These are phyloP conservation scores for Tuber umbilicatum DNA, from an alignment of 495 filamentous ascomycete genomes.

Conservation along the genomic window DNA sequence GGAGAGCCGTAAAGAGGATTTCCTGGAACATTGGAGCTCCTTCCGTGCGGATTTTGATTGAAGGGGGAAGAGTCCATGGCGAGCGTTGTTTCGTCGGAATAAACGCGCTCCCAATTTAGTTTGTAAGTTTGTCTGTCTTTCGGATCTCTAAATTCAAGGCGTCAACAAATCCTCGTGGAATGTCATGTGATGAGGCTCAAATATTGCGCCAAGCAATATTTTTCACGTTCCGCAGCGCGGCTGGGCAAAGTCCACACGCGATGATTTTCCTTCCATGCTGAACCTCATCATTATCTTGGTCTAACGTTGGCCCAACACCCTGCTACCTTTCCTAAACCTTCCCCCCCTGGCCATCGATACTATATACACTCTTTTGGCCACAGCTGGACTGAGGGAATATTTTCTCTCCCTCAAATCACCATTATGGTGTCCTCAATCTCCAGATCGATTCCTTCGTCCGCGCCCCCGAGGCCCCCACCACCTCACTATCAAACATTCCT, in stretches of 20 bases:
- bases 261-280: not conserved
- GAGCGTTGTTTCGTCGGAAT: not conserved
- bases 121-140: slow-evolving; percentile 16
- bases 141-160: slow-evolving; percentile 8
- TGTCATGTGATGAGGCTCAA: slow-evolving; percentile 31
- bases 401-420: slow-evolving; percentile 17
- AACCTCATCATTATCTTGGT: not conserved
- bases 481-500: slow-evolving; percentile 77
- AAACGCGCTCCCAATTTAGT: slow-evolving; percentile 24
- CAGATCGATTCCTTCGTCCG: slow-evolving; percentile 38
- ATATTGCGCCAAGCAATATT: not conserved
- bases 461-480: slow-evolving; percentile 29
- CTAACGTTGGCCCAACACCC: not conserved
- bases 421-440: slow-evolving; percentile 41
- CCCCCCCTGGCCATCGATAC: not conserved
- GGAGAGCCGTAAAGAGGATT: slow-evolving; percentile 19
- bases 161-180: not conserved
- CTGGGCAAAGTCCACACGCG: not conserved
- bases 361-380: not conserved
- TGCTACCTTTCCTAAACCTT: not conserved
- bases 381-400: not conserved
- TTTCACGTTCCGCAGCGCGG: not conserved
- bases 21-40: not conserved
- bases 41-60: slow-evolving; percentile 19
- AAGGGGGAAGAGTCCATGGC: slow-evolving; percentile 33